Evolutionary conservation across 75 land plant species (phyloP).

Genomic region (Gnetum montanum): DNA sequence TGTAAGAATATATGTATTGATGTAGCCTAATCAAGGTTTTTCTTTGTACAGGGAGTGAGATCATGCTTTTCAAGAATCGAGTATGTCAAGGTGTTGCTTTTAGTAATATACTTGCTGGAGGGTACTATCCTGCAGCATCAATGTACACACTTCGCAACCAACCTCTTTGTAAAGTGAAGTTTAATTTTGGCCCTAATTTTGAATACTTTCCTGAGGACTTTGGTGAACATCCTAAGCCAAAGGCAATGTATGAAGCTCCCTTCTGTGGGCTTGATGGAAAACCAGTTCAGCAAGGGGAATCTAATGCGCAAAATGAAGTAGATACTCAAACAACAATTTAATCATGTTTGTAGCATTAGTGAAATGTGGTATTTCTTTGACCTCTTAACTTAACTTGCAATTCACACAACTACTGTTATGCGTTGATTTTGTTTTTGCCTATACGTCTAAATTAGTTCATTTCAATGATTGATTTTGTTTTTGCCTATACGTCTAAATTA

Average conservation of each 20-base stretch:
- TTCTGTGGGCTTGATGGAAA: conserved; percentile 42
- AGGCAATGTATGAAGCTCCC: conserved; percentile 73
- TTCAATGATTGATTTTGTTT: too few species aligned
- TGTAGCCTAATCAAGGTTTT: too few species aligned
- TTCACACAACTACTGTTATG: too few species aligned
- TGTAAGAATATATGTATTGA: too few species aligned
- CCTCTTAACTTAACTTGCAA: too few species aligned
- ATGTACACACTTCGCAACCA: conserved; percentile 93
- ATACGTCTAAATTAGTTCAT: too few species aligned
- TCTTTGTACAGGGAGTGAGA: conserved; percentile 74
- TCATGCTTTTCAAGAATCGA: conserved; percentile 83
- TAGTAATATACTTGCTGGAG: conserved; percentile 66
- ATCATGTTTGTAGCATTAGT: too few species aligned
- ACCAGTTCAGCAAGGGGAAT: conserved; percentile 5
- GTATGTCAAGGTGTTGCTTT: conserved; percentile 87
- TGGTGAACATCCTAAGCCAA: conserved; percentile 51
- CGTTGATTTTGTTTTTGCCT: too few species aligned
- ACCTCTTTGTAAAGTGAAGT: conserved; percentile 68
- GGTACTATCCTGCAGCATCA: conserved; percentile 96
- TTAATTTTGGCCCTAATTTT: conserved; percentile 95
- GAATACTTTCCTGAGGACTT: conserved; percentile 58
- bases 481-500: too few species aligned
- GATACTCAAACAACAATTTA: too few species aligned
- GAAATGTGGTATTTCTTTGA: too few species aligned
- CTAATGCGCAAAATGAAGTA: too few species aligned